Percentiles rank a stretch among this genome's conserved stretches.
These are phyloP conservation scores for Tuber indicum DNA, from an alignment of 495 filamentous ascomycete species.

Conservation along the genomic window DNA sequence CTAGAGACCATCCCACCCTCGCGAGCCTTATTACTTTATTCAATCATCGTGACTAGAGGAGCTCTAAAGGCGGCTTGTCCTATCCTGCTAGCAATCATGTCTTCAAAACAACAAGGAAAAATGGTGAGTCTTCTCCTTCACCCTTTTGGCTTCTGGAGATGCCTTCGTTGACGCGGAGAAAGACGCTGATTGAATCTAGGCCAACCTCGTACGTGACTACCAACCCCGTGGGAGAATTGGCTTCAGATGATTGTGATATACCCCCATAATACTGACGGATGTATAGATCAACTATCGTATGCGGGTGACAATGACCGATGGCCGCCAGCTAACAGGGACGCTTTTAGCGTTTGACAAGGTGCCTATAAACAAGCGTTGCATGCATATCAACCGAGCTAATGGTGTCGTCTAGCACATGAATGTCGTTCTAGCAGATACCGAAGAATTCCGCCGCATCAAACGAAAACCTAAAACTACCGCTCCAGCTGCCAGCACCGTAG, in stretches of 20 bases:
- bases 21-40: conserved; percentile 18
- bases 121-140: conserved; percentile 67
- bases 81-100: conserved; percentile 52
- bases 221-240: conserved; percentile 23
- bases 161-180: conserved; percentile 37
- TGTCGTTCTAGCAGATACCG: conserved; percentile 94
- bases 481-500: conserved; percentile 54
- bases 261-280: conserved; percentile 20
- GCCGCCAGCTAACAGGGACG: conserved; percentile 92
- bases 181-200: conserved; percentile 68
- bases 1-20: conserved; percentile 16
- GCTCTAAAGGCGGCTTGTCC: not conserved
- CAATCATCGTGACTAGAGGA: not conserved
- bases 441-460: conserved; percentile 95
- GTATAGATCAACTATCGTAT: conserved; percentile 96
- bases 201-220: conserved; percentile 78
- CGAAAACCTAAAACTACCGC: conserved; percentile 76
- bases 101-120: conserved; percentile 88
- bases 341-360: conserved; percentile 98
- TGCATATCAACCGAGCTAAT: conserved; percentile 9
- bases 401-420: conserved; percentile 77
- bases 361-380: conserved; percentile 20
- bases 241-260: not conserved
- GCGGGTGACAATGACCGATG: conserved; percentile 91
- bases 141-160: conserved; percentile 23